Percentiles rank a stretch among this genome's conserved stretches.
These are phyloP conservation scores for Trametes versicolor DNA, from an alignment of 1,284 basidiomycete species.

Conservation along the genomic window DNA sequence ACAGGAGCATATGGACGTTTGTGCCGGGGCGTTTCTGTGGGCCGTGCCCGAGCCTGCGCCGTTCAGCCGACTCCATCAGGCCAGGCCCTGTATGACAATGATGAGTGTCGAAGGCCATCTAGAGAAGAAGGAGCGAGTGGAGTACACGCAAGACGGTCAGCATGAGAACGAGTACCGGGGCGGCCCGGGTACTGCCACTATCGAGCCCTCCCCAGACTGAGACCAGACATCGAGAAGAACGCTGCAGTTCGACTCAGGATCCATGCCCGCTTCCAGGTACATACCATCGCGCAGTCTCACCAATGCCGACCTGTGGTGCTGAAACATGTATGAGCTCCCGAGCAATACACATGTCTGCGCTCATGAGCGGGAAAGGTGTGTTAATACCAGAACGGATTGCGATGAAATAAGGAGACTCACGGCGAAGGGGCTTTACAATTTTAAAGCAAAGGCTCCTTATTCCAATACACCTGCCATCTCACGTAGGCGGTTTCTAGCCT, in stretches of 20 bases:
- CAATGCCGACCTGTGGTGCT: not conserved
- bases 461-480: conserved; percentile 17
- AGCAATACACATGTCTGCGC: not conserved
- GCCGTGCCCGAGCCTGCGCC: not conserved
- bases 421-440: not conserved
- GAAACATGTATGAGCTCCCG: not conserved
- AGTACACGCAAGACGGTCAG: too few species aligned
- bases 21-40: not conserved
- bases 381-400: not conserved
- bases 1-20: not conserved
- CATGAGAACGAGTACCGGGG: not conserved
- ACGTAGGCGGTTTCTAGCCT: conserved; percentile 29
- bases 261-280: not conserved
- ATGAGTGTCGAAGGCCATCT: not conserved
- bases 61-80: not conserved
- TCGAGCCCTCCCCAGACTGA: conserved; percentile 7
- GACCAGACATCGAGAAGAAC: not conserved
- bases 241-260: not conserved
- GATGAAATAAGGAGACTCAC: conserved; percentile 3
- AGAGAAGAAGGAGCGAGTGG: too few species aligned
- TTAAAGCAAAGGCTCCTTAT: not conserved
- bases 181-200: conserved; percentile 7
- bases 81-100: conserved; percentile 1
- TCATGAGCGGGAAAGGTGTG: not conserved
- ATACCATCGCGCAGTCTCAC: not conserved